Evolutionary conservation across 2,329 filamentous ascomycete genomes (phyloP), one percentile per base, ranked within the genome.

Genomic region (Penicillium frequentans): DNA sequence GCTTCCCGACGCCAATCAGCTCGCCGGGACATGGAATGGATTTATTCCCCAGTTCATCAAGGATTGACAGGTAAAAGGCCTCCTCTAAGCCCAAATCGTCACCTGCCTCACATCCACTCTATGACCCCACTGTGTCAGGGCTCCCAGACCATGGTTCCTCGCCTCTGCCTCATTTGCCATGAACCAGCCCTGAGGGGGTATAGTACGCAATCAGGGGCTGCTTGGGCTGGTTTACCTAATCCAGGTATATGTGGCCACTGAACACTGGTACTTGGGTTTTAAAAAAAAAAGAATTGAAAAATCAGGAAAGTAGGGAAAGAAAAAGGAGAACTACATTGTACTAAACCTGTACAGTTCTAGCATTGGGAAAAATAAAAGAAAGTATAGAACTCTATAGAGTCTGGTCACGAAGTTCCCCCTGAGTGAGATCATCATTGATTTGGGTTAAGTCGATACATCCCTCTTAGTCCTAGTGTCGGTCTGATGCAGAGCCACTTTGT

Each of bases 71-170:
- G 49, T 63, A 48, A 52, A 52, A 21, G 45, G 48, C 46, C 43
- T 63, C 39, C 50, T 49, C 54, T 60, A 64, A 60, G 14, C 58
- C 59, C 58, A 56, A 64, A 46, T 45, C n/a, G 55, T 49, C 21
- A 48, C 44, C 46, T 33, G 55, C 48, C 45, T 29, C 54, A 54
- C 55, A 61, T 56, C 64, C 59, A 64, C 62, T 43, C 31, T 14
- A 43, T 39, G 52, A 51, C 57, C 54, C 65, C 65, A 67, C 65
- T 56, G 53, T 65, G 59, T 65, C 63, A 67, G 55, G 56, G 43
- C 59, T 64, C 61, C 64, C 64, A 62, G 64, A 67, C 64, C 64
- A 67, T 67, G 64, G 64, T 66, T 67, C 63, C 59, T 65, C 27
- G 49, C 31, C 42, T 60, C 37, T 63, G 27, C 51, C 55, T 66